phyloP scores from a whole-genome alignment of 169 alveolate species.

The Cytauxzoon felis region DNA sequence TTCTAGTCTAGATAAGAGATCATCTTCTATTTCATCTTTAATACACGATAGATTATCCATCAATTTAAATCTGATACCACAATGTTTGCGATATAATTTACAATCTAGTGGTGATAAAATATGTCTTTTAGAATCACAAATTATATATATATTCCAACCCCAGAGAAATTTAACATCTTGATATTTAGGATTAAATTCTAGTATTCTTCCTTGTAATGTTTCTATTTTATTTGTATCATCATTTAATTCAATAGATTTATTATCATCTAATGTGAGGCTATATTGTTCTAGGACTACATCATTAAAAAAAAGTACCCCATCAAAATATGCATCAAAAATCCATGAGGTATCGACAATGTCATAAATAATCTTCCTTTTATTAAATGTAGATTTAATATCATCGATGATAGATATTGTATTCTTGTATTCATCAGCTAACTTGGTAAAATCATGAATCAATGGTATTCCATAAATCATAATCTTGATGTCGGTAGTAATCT shows the following conservation, averaged over 20 bases:
- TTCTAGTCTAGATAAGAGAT: background rate
- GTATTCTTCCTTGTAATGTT: background rate
- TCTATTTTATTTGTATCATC: background rate
- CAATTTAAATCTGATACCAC: conserved; percentile 26
- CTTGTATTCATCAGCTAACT: background rate
- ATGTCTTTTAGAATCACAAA: background rate
- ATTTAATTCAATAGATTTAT: conserved; percentile 16
- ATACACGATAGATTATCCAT: conserved; percentile 6
- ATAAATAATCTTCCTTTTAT: background rate
- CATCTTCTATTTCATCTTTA: background rate
- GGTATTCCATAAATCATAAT: background rate
- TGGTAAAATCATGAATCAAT: background rate
- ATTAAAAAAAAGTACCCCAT: conserved; percentile 12
- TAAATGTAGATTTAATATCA: background rate
- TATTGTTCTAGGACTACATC: background rate
- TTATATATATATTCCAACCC: conserved; percentile 54
- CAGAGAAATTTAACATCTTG: conserved; percentile 32
- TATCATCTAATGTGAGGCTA: conserved; percentile 2
- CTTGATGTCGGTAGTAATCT: background rate
- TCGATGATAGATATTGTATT: background rate
- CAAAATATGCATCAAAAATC: conserved; percentile 43
- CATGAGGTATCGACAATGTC: conserved; percentile 32
- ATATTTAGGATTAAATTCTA: conserved; percentile 10
- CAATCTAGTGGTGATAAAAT: conserved; percentile 4
- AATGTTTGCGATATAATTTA: conserved; percentile 30